Conservation (phyloP, 441 rosid species). For the Lepidium campestre region DNA sequence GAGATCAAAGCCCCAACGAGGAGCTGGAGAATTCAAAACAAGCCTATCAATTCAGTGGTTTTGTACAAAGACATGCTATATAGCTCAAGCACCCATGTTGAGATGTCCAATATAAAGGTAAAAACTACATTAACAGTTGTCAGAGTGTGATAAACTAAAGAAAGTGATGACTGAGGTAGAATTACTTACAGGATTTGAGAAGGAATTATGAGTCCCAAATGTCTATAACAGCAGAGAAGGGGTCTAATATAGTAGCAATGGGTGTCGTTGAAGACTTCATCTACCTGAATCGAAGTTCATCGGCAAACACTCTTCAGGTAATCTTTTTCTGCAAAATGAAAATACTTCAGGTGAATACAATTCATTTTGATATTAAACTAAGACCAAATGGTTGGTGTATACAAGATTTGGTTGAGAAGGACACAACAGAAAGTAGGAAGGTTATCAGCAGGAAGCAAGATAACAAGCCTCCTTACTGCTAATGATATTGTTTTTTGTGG, state of each 20-base stretch:
- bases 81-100: conserved; percentile 55
- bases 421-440: conserved; percentile 85
- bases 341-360: background rate
- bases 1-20: conserved; percentile 69
- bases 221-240: conserved; percentile 46
- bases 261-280: conserved; percentile 86
- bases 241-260: conserved; percentile 49
- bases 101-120: conserved; percentile 77
- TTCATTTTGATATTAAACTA: background rate
- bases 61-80: conserved; percentile 85
- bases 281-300: conserved; percentile 68
- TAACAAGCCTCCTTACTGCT: conserved; percentile 79
- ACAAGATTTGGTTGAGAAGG: conserved; percentile 79
- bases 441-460: conserved; percentile 81
- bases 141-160: background rate
- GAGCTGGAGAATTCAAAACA: conserved; percentile 71
- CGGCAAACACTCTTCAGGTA: conserved; percentile 77
- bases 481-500: conserved; percentile 79
- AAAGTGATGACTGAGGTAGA: conserved; percentile 20
- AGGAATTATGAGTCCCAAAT: conserved; percentile 53
- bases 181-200: conserved; percentile 65
- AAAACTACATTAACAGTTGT: background rate
- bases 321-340: background rate
- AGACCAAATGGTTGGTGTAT: background rate
- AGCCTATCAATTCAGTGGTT: conserved; percentile 61